Evolutionary conservation across 75 land plant genomes (phyloP).

Genomic region (Selaginella moellendorffii): DNA sequence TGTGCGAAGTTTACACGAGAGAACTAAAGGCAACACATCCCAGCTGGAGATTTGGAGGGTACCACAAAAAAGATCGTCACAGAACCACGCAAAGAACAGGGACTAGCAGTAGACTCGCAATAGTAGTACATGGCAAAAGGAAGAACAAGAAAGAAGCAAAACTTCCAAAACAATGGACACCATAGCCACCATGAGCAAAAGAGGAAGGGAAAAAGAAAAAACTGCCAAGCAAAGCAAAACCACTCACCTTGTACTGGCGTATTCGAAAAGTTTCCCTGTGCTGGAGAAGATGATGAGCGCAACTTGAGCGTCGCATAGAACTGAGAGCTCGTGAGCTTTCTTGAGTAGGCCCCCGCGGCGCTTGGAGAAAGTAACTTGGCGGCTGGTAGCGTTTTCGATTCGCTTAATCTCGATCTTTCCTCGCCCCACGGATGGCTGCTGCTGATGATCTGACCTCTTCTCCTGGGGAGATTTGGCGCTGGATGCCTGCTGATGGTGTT

Average conservation of each 20-base stretch:
- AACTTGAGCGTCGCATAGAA: slow-evolving; percentile 6
- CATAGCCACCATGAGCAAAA: neutral
- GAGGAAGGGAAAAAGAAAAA: neutral
- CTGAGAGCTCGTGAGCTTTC: slow-evolving; percentile 12
- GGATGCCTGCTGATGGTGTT: neutral
- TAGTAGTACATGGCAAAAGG: too few species aligned
- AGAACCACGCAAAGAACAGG: too few species aligned
- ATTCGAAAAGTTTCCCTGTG: slow-evolving; percentile 14
- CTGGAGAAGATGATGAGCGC: slow-evolving; percentile 13
- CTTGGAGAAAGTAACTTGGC: slow-evolving; percentile 16
- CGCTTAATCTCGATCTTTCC: slow-evolving; percentile 16
- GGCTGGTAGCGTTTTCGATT: slow-evolving; percentile 14
- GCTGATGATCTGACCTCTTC: neutral
- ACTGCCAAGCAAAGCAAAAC: neutral
- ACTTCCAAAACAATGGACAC: too few species aligned
- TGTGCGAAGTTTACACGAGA: too few species aligned
- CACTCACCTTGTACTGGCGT: slow-evolving; percentile 5
- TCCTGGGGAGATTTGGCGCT: too few species aligned
- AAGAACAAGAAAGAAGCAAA: too few species aligned
- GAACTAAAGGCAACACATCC: too few species aligned
- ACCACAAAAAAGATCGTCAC: too few species aligned
- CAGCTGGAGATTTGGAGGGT: too few species aligned
- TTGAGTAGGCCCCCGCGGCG: slow-evolving; percentile 9
- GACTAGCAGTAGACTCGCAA: too few species aligned
- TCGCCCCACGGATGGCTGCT: neutral